These are phyloP conservation scores for Penicillium sp. DNA, from an alignment of 2,329 filamentous ascomycete genomes.

Conservation along the genomic window DNA sequence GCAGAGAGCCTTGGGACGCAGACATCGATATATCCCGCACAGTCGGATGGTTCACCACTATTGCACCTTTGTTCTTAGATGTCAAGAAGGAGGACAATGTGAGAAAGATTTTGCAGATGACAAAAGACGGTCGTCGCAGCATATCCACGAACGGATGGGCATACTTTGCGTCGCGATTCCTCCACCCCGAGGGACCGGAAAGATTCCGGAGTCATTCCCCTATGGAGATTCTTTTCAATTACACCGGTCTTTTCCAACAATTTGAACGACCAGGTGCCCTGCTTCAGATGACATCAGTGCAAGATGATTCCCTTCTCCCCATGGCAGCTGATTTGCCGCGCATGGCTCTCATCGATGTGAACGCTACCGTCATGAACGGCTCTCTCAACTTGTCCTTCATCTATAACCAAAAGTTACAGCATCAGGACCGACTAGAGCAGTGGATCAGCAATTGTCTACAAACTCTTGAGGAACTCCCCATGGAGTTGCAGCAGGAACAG, in stretches of 20 bases:
- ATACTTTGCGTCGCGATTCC: slow-evolving; percentile 49
- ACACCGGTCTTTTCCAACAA: slow-evolving; percentile 53
- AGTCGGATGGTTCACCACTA: slow-evolving; percentile 61
- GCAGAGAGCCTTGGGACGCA: slow-evolving; percentile 42
- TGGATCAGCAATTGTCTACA: too few species aligned
- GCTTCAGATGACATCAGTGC: too few species aligned
- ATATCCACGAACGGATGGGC: slow-evolving; percentile 49
- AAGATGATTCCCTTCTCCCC: too few species aligned
- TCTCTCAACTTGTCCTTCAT: too few species aligned
- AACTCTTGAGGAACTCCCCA: too few species aligned
- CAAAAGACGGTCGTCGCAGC: slow-evolving; percentile 39
- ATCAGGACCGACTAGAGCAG: too few species aligned
- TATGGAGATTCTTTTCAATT: slow-evolving; percentile 61
- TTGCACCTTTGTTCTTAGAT: slow-evolving; percentile 46
- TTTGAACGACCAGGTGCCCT: slow-evolving; percentile 35
- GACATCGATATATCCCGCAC: slow-evolving; percentile 57
- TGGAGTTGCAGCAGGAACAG: too few species aligned
- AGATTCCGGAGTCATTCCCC: slow-evolving; percentile 30
- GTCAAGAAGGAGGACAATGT: too few species aligned
- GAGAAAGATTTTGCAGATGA: neutral
- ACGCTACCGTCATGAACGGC: too few species aligned
- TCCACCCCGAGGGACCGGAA: neutral
- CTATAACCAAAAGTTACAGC: too few species aligned
- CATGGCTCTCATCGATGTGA: too few species aligned
- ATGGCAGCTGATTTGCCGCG: too few species aligned